Evolutionary conservation across 2,329 filamentous ascomycete species (phyloP), one percentile per base, ranked within the genome.

Genomic region (Fusarium penzigii): DNA sequence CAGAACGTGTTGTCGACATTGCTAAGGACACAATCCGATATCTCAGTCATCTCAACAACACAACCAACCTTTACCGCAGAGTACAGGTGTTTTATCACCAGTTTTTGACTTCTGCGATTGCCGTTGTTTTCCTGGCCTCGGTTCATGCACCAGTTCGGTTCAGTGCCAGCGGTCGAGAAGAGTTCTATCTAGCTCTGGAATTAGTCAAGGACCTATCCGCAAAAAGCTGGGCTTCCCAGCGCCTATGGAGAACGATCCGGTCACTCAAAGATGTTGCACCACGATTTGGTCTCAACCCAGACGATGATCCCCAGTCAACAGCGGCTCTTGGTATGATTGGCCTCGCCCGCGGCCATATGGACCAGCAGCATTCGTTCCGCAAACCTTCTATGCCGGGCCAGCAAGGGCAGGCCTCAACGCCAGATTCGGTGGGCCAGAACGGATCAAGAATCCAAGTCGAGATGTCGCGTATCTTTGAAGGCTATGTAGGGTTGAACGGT

Each of bases 71-170:
- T 3, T 92, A 92, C 68, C 79, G 83, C 36, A 82, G 79, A 34
- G 82, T 88, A 46, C 88, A 92, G 70, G 83, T 87, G 7, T 88
- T 90, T 67, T 92, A 91, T 72, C 88, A 92, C 68, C 89, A 92
- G 62, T 92, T 92, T 63, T 77, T 92, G 17, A 85, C 87, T 1
- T 89, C 87, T 0, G 86, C 87, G 2, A 83, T 92, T 17, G 86
- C 88, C 1, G 88, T 90, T 3, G 75, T 92, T 12, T 92, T 92
- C 65, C 78, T 92, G 1, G 89, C 88, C 2, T 88, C 87, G 1
- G 87, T 87, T 3, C 89, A 92, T 64, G 87, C 87, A 1, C 88
- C 89, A 0, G 80, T 87, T 0, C 80, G 85, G 25, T 92, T 92
- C 68, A 88, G 84, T 61, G 75, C 80, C 10, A 71, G 78, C 20